Base-by-base conservation (phyloP, 2,329 filamentous ascomycete species). In the Fusarium caatingaense region DNA sequence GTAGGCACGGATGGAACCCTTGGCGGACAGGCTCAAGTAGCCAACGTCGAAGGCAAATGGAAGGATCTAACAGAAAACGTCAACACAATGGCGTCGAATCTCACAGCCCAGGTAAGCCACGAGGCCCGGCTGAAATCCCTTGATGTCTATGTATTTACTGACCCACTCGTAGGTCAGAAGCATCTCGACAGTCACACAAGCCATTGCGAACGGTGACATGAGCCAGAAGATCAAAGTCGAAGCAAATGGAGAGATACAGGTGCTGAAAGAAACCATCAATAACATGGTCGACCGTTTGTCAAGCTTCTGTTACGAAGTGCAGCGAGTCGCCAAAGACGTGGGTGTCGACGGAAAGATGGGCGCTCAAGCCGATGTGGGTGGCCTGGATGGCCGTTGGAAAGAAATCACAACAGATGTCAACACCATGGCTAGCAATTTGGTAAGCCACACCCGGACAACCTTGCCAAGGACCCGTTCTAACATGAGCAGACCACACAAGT, bases 281-380 rank as follows among this genome's bases (percentile, higher is more conserved):
- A 95, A 98, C 89, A 98, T 98, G 95, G 95, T 98, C 71, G 94
- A 94, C 78, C 90, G 95, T 68, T 84, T 99, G 53, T 97, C 96
- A 64, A 95, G 95, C 71, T 98, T 98, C 88, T 97, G 94, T 59
- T 94, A 97, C 73, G 94, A 97, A 78, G 92, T 99, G 69, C 96
- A 98, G 82, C 89, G 94, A 74, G 95, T 99, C 30, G 95, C 95
- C 62, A 94, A 96, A 76, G 96, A 98, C 80, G 96, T 98, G 72
- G 95, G 95, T 72, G 95, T 98, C 55, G 96, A 98, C 76, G 95
- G 95, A 68, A 98, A 98, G 84, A 97, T 99, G 93, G 95, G 95
- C 75, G 95, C 95, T 20, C 96, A 99, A 79, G 96, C 95, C 66
- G 94, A 98, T 78, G 93, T 98, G 53, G 93, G 93, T 71, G 94